These are phyloP conservation scores for Glomus cerebriforme DNA, from an alignment of 192 early-diverging fungal species.

Conservation along the genomic window DNA sequence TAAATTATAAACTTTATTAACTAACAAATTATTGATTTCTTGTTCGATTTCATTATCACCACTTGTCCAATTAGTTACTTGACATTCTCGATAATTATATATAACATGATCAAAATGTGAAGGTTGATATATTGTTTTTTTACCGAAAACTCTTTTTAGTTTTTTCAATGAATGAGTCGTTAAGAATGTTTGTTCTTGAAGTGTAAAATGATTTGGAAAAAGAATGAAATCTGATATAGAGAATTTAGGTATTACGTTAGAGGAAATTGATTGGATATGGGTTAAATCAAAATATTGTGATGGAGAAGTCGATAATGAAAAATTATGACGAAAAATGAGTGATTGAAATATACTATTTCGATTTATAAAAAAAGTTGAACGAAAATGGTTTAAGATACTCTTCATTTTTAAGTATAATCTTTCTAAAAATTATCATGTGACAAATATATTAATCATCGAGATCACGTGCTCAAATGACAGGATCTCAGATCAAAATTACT, in stretches of 20 bases:
- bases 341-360: neutral
- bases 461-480: no score
- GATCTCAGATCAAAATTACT: no score
- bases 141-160: constrained; percentile 49
- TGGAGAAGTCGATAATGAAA: neutral
- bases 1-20: constrained; percentile 54
- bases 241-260: neutral
- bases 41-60: constrained; percentile 44
- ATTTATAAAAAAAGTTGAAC: neutral
- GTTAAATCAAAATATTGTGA: neutral
- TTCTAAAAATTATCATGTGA: no score
- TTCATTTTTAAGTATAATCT: no score
- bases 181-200: constrained; percentile 43
- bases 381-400: neutral
- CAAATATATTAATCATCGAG: no score
- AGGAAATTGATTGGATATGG: neutral
- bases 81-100: constrained; percentile 69
- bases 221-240: constrained; percentile 45
- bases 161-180: constrained; percentile 43
- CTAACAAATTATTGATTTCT: constrained; percentile 46
- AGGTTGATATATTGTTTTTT: constrained; percentile 55
- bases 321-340: neutral
- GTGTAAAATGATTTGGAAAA: constrained; percentile 45
- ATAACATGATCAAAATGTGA: constrained; percentile 83
- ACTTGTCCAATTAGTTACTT: constrained; percentile 61